phyloP scores from a whole-genome alignment of 2,329 filamentous ascomycete genomes.

The Penicillium sp. region DNA sequence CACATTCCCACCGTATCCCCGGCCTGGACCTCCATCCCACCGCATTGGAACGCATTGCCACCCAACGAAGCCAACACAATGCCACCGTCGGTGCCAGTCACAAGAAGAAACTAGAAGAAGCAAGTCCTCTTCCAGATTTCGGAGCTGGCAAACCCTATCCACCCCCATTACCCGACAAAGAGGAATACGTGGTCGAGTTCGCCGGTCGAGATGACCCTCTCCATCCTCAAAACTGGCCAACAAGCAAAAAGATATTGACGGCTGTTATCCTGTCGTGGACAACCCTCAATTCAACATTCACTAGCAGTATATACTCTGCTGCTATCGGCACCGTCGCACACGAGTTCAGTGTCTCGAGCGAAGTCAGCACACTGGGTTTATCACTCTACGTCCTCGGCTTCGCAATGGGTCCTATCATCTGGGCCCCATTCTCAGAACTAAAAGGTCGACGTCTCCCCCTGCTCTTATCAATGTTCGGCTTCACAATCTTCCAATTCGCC shows the following conservation, averaged over 20 bases:
- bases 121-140: constrained; percentile 46
- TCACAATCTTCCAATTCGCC: constrained; percentile 57
- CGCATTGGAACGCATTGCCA: constrained; percentile 49
- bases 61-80: constrained; percentile 49
- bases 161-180: constrained; percentile 59
- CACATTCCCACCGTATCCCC: constrained; percentile 29
- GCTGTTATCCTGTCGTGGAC: constrained; percentile 52
- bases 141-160: constrained; percentile 65
- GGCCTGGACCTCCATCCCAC: constrained; percentile 48
- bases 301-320: constrained; percentile 72
- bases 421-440: constrained; percentile 61
- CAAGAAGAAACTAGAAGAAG: constrained; percentile 36
- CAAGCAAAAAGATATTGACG: constrained; percentile 70
- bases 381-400: constrained; percentile 55
- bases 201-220: constrained; percentile 81
- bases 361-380: constrained; percentile 49
- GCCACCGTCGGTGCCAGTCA: constrained; percentile 49
- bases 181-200: constrained; percentile 73
- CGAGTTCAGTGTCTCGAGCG: constrained; percentile 62
- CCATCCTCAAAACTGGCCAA: constrained; percentile 86
- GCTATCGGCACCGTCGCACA: constrained; percentile 64
- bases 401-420: constrained; percentile 56
- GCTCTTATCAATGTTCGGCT: constrained; percentile 55
- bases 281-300: constrained; percentile 61
- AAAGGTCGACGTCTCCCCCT: constrained; percentile 57